phyloP scores from a whole-genome alignment of 1,284 basidiomycete species.

The Schizopora paradoxa region DNA sequence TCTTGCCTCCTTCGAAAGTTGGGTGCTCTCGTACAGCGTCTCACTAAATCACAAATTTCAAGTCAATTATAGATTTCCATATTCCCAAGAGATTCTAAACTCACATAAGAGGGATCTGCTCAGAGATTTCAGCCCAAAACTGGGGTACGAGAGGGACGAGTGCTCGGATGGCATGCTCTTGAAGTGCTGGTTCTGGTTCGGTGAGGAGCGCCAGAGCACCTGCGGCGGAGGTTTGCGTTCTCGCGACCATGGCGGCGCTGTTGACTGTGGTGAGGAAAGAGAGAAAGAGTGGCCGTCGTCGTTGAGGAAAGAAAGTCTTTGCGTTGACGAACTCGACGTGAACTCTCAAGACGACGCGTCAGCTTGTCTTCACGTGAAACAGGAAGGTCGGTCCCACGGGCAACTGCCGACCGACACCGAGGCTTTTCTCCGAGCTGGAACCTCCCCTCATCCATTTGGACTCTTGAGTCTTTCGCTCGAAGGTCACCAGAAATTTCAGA shows the following conservation, averaged over 20 bases:
- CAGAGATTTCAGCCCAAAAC: conserved; percentile 98
- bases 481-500: no score
- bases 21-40: conserved; percentile 78
- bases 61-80: conserved; percentile 18
- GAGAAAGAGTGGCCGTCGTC: no score
- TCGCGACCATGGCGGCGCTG: conserved; percentile 46
- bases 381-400: no score
- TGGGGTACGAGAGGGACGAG: conserved; percentile 81
- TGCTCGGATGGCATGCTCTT: conserved; percentile 83
- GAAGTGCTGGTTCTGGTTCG: conserved; percentile 82
- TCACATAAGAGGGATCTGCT: conserved; percentile 85
- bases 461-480: no score
- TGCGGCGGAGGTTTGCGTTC: conserved; percentile 73
- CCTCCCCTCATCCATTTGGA: no score
- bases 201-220: conserved; percentile 86
- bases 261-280: neutral
- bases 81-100: conserved; percentile 29
- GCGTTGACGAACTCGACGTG: no score
- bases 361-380: conserved; percentile 14
- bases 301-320: no score
- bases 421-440: no score
- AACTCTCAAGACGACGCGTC: conserved; percentile 15
- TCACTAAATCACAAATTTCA: conserved; percentile 51
- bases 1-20: conserved; percentile 66
- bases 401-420: no score